Evolutionary conservation across 2,329 filamentous ascomycete species (phyloP).

Genomic region (Neurospora sp.): DNA sequence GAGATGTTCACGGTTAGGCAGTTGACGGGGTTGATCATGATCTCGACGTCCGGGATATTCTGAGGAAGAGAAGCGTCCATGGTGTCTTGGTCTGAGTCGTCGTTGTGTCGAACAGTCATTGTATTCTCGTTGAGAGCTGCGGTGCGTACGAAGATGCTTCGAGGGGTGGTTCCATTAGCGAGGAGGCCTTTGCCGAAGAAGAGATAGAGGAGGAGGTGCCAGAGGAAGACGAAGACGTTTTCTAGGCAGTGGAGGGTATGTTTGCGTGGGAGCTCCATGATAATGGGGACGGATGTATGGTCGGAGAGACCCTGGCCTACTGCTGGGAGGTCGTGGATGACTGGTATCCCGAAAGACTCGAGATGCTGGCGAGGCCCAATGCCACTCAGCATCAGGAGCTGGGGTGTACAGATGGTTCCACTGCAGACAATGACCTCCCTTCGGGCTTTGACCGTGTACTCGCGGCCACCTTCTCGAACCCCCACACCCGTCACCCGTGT

Average conservation of each 20-base stretch:
- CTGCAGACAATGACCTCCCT: constrained; percentile 24
- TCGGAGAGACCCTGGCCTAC: constrained; percentile 22
- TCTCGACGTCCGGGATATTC: constrained; percentile 23
- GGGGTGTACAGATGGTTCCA: constrained; percentile 21
- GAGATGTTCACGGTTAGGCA: constrained; percentile 18
- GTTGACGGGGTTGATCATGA: constrained; percentile 30
- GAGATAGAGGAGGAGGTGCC: constrained; percentile 21
- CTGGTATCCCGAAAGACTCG: constrained; percentile 14
- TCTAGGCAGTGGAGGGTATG: constrained; percentile 18
- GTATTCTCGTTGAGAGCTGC: constrained; percentile 20
- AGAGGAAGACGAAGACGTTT: constrained; percentile 16
- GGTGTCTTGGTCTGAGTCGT: constrained; percentile 7
- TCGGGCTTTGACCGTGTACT: constrained; percentile 17
- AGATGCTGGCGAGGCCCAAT: constrained; percentile 20
- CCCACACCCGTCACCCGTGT: constrained; percentile 19
- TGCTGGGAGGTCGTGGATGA: constrained; percentile 12
- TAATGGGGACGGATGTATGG: constrained; percentile 20
- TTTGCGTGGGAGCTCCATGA: constrained; percentile 17
- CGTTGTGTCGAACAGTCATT: constrained; percentile 12
- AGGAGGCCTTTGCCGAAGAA: constrained; percentile 21
- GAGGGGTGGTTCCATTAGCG: constrained; percentile 10
- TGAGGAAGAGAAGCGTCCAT: constrained; percentile 12
- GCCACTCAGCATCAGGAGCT: constrained; percentile 25
- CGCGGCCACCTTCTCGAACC: constrained; percentile 3
- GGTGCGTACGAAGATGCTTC: constrained; percentile 19